Percentiles rank a stretch among this genome's conserved stretches.
These are phyloP conservation scores for Cryptococcus neoformans DNA, from an alignment of 1,284 basidiomycete genomes.

Conservation along the genomic window DNA sequence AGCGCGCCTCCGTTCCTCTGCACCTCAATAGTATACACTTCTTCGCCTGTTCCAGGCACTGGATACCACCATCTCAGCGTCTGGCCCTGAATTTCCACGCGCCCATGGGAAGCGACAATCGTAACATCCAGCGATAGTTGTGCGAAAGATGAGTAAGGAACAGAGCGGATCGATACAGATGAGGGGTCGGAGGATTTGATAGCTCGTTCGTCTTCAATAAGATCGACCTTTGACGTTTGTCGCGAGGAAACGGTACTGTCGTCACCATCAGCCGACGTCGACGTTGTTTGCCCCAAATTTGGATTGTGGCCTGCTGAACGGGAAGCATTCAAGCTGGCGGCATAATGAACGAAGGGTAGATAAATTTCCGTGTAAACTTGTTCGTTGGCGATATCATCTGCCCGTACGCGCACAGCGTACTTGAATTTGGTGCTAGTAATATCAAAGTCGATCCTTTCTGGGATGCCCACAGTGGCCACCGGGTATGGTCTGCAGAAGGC, in stretches of 20 bases:
- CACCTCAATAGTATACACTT: slow-evolving; percentile 65
- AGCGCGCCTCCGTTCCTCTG: slow-evolving; percentile 59
- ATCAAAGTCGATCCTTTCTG: slow-evolving; percentile 69
- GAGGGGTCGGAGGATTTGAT: slow-evolving; percentile 3
- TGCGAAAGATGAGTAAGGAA: slow-evolving; percentile 1
- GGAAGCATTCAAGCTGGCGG: slow-evolving; percentile 49
- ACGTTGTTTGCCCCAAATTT: neutral
- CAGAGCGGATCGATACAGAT: slow-evolving; percentile 13
- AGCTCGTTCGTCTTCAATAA: slow-evolving; percentile 4
- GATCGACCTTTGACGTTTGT: slow-evolving; percentile 4
- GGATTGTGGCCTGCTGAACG: neutral
- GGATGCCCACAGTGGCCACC: slow-evolving; percentile 65
- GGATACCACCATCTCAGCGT: slow-evolving; percentile 81
- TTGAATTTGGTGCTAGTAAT: slow-evolving; percentile 66
- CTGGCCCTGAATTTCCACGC: slow-evolving; percentile 65
- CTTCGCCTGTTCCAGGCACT: slow-evolving; percentile 54
- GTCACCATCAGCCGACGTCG: neutral
- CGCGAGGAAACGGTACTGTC: slow-evolving; percentile 1
- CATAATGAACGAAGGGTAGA: slow-evolving; percentile 85
- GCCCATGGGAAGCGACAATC: slow-evolving; percentile 61
- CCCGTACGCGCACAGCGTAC: slow-evolving; percentile 60
- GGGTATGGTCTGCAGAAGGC: slow-evolving; percentile 84
- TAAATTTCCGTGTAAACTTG: slow-evolving; percentile 75
- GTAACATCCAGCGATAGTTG: slow-evolving; percentile 46
- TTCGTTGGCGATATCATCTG: slow-evolving; percentile 48